A percentile compares a stretch with the other conserved stretches of the same genome.
Evolutionary conservation across 495 filamentous ascomycete genomes (phyloP).

Genomic region (Aspergillus conjunctus): DNA sequence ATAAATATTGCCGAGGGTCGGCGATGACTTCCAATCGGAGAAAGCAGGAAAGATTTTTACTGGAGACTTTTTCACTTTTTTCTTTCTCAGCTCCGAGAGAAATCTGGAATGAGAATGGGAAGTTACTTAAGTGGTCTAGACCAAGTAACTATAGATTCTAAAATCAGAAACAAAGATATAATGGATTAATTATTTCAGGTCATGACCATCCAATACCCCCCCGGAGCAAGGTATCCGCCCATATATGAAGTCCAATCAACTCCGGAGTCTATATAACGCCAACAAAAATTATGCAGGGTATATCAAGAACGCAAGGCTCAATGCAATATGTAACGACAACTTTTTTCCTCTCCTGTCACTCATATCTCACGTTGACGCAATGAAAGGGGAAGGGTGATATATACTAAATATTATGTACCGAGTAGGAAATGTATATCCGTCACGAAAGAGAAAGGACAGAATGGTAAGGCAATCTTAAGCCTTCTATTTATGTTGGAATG

Average conservation of each 20-base stretch:
- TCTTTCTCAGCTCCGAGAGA: no score
- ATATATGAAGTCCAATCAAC: constrained; percentile 14
- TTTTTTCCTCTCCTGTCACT: constrained; percentile 21
- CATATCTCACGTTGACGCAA: constrained; percentile 24
- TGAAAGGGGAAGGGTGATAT: constrained; percentile 12
- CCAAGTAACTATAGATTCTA: no score
- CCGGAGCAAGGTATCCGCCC: background rate
- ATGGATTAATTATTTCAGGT: constrained; percentile 12
- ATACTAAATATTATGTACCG: constrained; percentile 30
- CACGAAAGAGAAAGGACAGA: background rate
- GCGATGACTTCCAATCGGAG: constrained; percentile 22
- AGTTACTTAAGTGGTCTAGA: no score
- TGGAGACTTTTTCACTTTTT: no score
- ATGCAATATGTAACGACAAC: constrained; percentile 11
- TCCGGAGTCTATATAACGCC: constrained; percentile 24
- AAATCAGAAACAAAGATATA: background rate
- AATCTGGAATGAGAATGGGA: no score
- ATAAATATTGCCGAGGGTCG: constrained; percentile 23
- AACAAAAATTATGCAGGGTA: constrained; percentile 26
- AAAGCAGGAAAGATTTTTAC: background rate
- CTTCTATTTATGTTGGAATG: constrained; percentile 40
- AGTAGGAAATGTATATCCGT: constrained; percentile 2
- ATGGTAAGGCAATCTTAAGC: background rate
- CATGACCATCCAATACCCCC: background rate
- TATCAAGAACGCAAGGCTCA: constrained; percentile 27